Percentiles rank a stretch among this genome's conserved stretches.
Conservation (phyloP, 305 asterid genomes). For the Fraxinus greggii region DNA sequence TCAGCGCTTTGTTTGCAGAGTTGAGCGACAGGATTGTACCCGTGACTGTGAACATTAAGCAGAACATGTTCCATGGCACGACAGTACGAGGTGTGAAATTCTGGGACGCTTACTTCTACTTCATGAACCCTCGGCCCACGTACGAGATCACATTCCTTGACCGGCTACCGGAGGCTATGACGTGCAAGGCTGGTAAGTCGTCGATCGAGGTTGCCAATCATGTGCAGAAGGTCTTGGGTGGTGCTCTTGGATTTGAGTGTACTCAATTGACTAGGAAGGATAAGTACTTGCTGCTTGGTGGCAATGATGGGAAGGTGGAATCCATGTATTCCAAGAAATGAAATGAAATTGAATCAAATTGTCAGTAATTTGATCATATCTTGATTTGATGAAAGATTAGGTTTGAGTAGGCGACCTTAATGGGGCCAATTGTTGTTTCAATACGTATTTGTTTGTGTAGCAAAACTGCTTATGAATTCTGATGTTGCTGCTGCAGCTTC, state of each 20-base stretch:
- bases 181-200: constrained; percentile 69
- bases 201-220: constrained; percentile 93
- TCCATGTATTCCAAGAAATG: constrained; percentile 77
- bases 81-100: constrained; percentile 87
- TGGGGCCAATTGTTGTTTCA: not conserved
- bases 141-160: constrained; percentile 80
- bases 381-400: not conserved
- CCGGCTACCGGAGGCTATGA: constrained; percentile 80
- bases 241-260: constrained; percentile 83
- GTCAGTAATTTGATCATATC: not conserved
- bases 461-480: not conserved
- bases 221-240: constrained; percentile 80
- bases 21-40: constrained; percentile 93
- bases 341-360: constrained; percentile 29
- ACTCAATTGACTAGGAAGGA: constrained; percentile 95
- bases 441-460: not conserved
- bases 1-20: constrained; percentile 92
- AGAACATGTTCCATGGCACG: constrained; percentile 87
- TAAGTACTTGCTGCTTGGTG: constrained; percentile 95
- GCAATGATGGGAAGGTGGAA: constrained; percentile 97
- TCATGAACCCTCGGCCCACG: constrained; percentile 94
- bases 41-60: constrained; percentile 66
- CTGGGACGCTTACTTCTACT: constrained; percentile 88
- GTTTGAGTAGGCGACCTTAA: not conserved
- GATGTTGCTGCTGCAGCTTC: not conserved